These are phyloP conservation scores for Agapanthus africanus DNA, from an alignment of 106 monocot genomes.

Conservation along the genomic window DNA sequence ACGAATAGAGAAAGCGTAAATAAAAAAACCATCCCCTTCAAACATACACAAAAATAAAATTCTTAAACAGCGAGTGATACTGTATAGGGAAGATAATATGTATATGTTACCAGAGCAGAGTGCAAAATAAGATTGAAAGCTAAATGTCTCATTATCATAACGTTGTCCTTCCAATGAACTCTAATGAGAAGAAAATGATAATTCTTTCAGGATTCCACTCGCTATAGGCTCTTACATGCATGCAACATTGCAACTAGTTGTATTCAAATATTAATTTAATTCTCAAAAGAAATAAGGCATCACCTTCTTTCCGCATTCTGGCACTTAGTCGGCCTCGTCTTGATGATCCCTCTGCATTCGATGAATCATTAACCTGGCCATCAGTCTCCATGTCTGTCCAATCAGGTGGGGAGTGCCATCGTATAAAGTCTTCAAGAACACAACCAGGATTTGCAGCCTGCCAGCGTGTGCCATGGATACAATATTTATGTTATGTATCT, in stretches of 20 bases:
- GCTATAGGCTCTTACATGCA: too few species aligned
- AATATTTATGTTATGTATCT: background rate
- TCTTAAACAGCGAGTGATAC: too few species aligned
- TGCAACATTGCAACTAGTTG: background rate
- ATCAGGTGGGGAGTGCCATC: conserved; percentile 97
- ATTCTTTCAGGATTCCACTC: too few species aligned
- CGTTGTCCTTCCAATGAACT: too few species aligned
- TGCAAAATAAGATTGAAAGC: too few species aligned
- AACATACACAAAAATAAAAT: too few species aligned
- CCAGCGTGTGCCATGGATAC: conserved; percentile 6
- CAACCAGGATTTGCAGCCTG: conserved; percentile 98
- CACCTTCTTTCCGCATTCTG: conserved; percentile 89
- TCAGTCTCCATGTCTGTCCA: conserved; percentile 51
- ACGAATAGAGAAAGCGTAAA: too few species aligned
- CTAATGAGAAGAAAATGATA: too few species aligned
- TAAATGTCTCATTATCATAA: too few species aligned
- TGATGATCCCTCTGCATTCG: conserved; percentile 51
- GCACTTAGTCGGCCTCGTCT: conserved; percentile 62
- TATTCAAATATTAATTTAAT: background rate
- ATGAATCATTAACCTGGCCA: conserved; percentile 14
- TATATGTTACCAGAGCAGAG: too few species aligned
- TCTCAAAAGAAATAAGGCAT: background rate
- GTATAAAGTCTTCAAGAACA: conserved; percentile 80
- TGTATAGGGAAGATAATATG: too few species aligned
- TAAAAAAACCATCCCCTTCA: too few species aligned